phyloP scores from a whole-genome alignment of 2,329 filamentous ascomycete genomes.

The Chaetomiaceae sp. region DNA sequence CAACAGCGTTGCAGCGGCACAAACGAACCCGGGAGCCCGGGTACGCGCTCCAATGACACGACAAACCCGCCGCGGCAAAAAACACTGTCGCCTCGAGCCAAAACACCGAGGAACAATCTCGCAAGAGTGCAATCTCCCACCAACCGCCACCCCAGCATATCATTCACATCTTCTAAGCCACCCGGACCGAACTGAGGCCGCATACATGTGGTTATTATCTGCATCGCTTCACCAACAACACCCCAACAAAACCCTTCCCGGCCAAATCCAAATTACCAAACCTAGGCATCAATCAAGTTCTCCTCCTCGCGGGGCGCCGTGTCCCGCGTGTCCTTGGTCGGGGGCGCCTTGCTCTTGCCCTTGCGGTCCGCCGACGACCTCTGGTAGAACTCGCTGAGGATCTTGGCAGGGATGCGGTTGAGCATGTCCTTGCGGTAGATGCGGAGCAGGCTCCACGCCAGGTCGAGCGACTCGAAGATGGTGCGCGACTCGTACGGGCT shows the following conservation, averaged over 20 bases:
- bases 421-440: constrained; percentile 98
- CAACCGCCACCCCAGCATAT: constrained; percentile 15
- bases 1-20: too few relatives aligned
- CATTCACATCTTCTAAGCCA: constrained; percentile 23
- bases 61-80: too few relatives aligned
- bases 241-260: background rate
- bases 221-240: background rate
- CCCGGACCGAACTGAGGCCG: constrained; percentile 5
- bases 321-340: constrained; percentile 30
- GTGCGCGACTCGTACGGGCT: constrained; percentile 85
- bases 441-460: constrained; percentile 91
- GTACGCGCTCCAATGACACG: too few relatives aligned
- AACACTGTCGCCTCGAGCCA: background rate
- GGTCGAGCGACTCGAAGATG: constrained; percentile 90
- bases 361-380: constrained; percentile 59
- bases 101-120: too few relatives aligned
- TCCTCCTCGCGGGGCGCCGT: constrained; percentile 30
- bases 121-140: constrained; percentile 23
- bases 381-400: constrained; percentile 79
- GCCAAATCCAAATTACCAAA: too few relatives aligned
- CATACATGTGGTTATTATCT: background rate
- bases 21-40: too few relatives aligned
- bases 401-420: constrained; percentile 84
- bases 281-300: constrained; percentile 36
- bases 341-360: constrained; percentile 54